Evolutionary conservation across 169 alveolate species (phyloP), one percentile per base, ranked within the genome.

Genomic region (Cryptosporidium meleagridis): DNA sequence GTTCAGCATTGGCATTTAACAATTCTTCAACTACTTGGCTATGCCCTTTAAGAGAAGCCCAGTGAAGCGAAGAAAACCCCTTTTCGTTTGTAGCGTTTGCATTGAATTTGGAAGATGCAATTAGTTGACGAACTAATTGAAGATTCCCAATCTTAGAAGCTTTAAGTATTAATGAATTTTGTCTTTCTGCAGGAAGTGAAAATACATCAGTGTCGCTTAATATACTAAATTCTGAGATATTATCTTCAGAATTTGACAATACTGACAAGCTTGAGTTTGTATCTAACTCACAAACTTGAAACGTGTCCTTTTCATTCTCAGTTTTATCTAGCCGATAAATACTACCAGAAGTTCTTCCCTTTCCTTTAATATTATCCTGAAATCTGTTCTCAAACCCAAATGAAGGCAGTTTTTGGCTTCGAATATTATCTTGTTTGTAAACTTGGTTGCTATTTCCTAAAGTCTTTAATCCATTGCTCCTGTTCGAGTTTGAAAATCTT

Each of bases 41-140:
- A 45, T 80, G 89, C 21, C 89, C 89, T 23, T 48, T 18, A 21
- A 80, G 70, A 48, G 89, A 59, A 18, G 89, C 89, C 89, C 89
- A 80, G 70, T 80, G 89, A 33, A 80, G 89, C 41, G 89, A 44
- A 12, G 89, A 61, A 67, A 62, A 80, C 45, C 89, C 89, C 14
- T 45, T 80, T 21, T 59, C 80, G 41, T 65, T 65, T 3, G 61
- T 62, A 65, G 48, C 48, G 44, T 61, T 80, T 62, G 70, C 89
- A 16, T 80, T 65, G n/a, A 48, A 26, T 62, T 65, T 65, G 29
- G 69, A 18, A 26, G 75, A 80, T 26, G 75, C 44, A 31, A 80
- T 26, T 12, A 80, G 51, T 29, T 65, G 55, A n/a, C 68, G 69
- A 35, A 80, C 75, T 23, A 80, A 44, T 26, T 59, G 44, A 41